Evolutionary conservation across 2,329 filamentous ascomycete genomes (phyloP), one percentile per base, ranked within the genome.

Genomic region (Xylariaceae sp.): DNA sequence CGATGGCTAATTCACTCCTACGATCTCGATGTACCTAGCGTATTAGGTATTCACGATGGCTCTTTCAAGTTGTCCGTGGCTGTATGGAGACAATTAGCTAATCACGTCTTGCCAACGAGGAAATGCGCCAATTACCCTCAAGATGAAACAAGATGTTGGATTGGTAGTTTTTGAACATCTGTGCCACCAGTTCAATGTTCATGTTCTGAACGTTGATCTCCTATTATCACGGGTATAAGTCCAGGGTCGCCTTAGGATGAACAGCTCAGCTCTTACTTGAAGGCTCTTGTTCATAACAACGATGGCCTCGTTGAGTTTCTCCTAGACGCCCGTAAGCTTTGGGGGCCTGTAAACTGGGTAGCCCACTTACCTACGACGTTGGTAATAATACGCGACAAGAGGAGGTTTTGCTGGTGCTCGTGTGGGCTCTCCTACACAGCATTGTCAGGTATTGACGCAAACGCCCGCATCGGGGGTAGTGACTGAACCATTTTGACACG

Each of bases 121-220:
- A 18, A 12, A 36, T 8, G 8, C 22, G 21, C 10, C 5, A 44
- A 70, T 61, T 77, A 95, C 94, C 94, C 84, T 97, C 94, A 5
- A 99, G 80, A 66, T 99, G 94, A 70, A 99, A 97, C 5, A 97
- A 76, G 13, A 97, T 92, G 65, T 97, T 99, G 10, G 91, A 96
- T 71, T 96, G 92, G 70, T 99, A 99, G 74, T 97, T 99, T 76
- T 97, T 96, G 79, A 97, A 99, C 94, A 99, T 99, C 69, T 97
- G 92, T 0, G 92, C 92, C 5, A 97, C 94, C 2, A 97, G 80
- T 74, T 97, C 94, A 34, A 96, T 90, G 68, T 99, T 95, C 91
- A 97, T 96, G 71, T 97, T 99, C 67, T 96, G 89, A 52, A 96
- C 86, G 68, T 97, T 97, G 79, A 97, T 96, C 63, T 97, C 92